These are phyloP conservation scores for Nyctanthes arbortristis DNA, from an alignment of 257 asterid genomes.

Conservation along the genomic window DNA sequence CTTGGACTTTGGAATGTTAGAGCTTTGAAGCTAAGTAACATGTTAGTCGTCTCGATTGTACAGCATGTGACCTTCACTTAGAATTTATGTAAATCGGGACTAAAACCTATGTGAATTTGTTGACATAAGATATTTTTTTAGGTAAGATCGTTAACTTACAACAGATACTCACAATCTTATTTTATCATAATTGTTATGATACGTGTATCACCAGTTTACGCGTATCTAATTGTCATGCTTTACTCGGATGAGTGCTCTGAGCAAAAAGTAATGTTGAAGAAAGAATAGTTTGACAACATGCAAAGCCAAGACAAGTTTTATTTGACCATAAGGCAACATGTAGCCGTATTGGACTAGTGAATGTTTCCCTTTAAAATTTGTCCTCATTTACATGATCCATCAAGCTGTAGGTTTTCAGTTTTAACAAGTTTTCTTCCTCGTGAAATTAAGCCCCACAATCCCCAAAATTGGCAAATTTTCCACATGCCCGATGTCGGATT, in stretches of 20 bases:
- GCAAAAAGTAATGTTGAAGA: background rate
- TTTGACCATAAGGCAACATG: background rate
- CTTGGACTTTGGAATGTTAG: slow-evolving; percentile 13
- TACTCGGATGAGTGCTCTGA: background rate
- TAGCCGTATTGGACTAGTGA: background rate
- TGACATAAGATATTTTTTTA: no score
- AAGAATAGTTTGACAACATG: background rate
- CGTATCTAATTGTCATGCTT: background rate
- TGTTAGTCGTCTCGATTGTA: background rate
- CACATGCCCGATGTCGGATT: slow-evolving; percentile 2
- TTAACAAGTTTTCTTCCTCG: slow-evolving; percentile 12
- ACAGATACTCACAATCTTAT: no score
- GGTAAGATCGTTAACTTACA: background rate
- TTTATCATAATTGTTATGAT: no score
- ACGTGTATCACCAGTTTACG: no score
- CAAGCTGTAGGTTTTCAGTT: slow-evolving; percentile 9
- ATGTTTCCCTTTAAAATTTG: background rate
- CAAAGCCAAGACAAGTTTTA: background rate
- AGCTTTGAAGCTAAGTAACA: slow-evolving; percentile 8
- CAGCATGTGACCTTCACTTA: background rate
- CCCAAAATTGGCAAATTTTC: no score
- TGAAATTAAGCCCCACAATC: slow-evolving; percentile 27
- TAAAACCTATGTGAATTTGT: no score
- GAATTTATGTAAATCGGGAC: background rate
- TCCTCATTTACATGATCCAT: slow-evolving; percentile 8